Evolutionary conservation across 805 yeast species (phyloP), one percentile per base, ranked within the genome.

Genomic region (Yamadazyma sp.): DNA sequence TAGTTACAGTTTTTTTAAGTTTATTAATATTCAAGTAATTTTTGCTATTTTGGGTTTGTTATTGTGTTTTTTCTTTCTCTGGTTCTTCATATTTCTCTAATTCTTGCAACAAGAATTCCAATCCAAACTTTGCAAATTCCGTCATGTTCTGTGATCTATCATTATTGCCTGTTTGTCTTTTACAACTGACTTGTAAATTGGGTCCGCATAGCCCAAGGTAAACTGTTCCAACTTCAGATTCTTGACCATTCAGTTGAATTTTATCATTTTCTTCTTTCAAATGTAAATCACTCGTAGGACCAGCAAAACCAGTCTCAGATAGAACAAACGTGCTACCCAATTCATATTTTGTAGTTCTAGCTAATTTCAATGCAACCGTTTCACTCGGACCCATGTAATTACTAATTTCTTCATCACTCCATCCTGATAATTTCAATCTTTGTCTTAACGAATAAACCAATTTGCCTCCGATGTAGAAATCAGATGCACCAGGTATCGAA

Each of bases 271-370:
- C 45, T 15, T 58, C 54, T 17, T 43, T 52, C 34, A 69, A 59
- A 49, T 55, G 78, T 53, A 58, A 54, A 42, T 65, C 70, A 27
- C 56, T 60, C 7, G 67, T 63, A 2, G 94, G 93, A 1, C 95
- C 95, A 0, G 96, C 95, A 67, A 83, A 82, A 1, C 95, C 96
- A 1, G 93, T 81, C 56, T 86, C 96, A 1, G 89, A 80, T 13
- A 86, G 65, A 4, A 86, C 87, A 58, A 79, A 86, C 0, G 89
- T 83, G 3, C 88, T 79, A 0, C 95, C 95, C 45, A 86, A 70
- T 53, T 86, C 95, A 41, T 86, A 75, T 50, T 81, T 71, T 36
- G 88, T 67, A 44, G 84, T 85, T 33, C 96, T 69, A 2, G 95
- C 95, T 45, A 86, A 65, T 48, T 85, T 73, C 41, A 78, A 53